phyloP scores from a whole-genome alignment of 164 flowering plant genomes.

The Tetracentron sinense region DNA sequence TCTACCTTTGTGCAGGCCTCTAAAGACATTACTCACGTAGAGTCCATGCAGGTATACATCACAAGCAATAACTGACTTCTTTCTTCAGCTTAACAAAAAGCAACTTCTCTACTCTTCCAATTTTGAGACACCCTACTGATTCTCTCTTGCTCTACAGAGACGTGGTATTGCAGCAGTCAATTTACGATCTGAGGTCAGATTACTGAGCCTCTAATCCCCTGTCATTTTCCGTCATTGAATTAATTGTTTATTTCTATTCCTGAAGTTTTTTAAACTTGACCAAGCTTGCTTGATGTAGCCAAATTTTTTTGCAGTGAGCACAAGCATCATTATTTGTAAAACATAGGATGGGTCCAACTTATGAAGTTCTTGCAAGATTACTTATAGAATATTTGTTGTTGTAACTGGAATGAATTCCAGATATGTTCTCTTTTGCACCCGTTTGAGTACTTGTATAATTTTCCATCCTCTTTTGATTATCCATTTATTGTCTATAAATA shows the following conservation, averaged over 20 bases:
- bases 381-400: too few species aligned
- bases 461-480: too few species aligned
- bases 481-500: too few species aligned
- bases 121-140: neutral
- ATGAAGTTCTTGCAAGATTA: too few species aligned
- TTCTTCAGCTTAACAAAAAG: neutral
- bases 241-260: too few species aligned
- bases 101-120: neutral
- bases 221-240: neutral
- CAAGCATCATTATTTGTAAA: neutral
- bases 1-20: neutral
- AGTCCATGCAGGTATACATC: too few species aligned
- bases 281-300: neutral
- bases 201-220: neutral
- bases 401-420: too few species aligned
- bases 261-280: too few species aligned
- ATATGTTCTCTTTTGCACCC: too few species aligned
- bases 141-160: slow-evolving; percentile 33
- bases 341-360: neutral
- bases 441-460: too few species aligned
- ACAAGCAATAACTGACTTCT: too few species aligned
- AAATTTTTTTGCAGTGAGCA: neutral
- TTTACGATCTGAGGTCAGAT: slow-evolving; percentile 64
- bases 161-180: slow-evolving; percentile 32
- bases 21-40: too few species aligned